phyloP scores from a whole-genome alignment of 371 early-diverging fungal species.

The Mucor velutinosus region DNA sequence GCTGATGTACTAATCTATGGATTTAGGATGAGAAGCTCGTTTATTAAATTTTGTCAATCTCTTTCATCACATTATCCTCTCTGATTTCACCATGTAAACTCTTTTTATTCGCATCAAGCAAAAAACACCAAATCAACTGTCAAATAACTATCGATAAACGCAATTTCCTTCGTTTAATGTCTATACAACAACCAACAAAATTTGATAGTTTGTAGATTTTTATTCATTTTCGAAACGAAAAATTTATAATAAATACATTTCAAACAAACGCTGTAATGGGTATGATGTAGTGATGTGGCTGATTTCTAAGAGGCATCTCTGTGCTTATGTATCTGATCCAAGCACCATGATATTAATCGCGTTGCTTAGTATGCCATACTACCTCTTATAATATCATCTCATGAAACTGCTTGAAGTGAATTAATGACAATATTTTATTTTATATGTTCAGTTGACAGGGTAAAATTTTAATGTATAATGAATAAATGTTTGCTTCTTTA shows the following conservation, averaged over 20 bases:
- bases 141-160: not conserved
- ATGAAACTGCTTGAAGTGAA: not conserved
- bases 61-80: not conserved
- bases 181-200: not conserved
- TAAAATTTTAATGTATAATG: not conserved
- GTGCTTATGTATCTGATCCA: too few relatives aligned
- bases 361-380: too few relatives aligned
- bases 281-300: too few relatives aligned
- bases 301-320: too few relatives aligned
- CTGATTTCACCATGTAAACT: not conserved
- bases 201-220: conserved; percentile 3
- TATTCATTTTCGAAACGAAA: not conserved
- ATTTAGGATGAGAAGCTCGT: conserved; percentile 37
- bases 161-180: not conserved
- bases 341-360: too few relatives aligned
- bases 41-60: conserved; percentile 23
- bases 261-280: not conserved
- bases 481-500: conserved; percentile 7
- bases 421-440: not conserved
- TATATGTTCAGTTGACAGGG: not conserved
- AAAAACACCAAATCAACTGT: conserved; percentile 1
- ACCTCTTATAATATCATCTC: too few relatives aligned
- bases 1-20: not conserved
- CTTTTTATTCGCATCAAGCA: not conserved
- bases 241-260: not conserved